phyloP scores from a whole-genome alignment of 148 eudicot genomes.

The Camellia japonica region DNA sequence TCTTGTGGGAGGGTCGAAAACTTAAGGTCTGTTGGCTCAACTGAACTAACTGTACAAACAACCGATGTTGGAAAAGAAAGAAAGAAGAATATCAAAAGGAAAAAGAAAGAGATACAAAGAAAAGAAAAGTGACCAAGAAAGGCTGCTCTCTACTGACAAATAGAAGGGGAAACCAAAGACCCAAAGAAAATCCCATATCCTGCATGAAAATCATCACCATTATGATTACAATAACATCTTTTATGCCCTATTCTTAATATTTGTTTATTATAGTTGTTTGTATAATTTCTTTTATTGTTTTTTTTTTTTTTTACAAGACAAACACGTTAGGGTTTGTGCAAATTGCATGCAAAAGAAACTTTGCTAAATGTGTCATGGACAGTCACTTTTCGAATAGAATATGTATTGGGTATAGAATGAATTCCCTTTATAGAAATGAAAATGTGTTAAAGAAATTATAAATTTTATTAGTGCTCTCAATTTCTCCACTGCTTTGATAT shows the following conservation, averaged over 20 bases:
- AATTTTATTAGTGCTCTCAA: slow-evolving; percentile 9
- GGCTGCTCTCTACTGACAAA: slow-evolving; percentile 44
- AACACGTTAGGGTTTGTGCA: slow-evolving; percentile 26
- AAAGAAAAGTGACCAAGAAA: slow-evolving; percentile 28
- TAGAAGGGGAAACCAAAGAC: slow-evolving; percentile 23
- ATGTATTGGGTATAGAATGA: slow-evolving; percentile 20
- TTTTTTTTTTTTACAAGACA: slow-evolving; percentile 15
- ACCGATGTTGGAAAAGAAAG: slow-evolving; percentile 14
- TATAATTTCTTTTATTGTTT: slow-evolving; percentile 11
- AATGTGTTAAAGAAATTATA: slow-evolving; percentile 9
- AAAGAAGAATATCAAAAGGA: slow-evolving; percentile 4
- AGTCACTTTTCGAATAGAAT: slow-evolving; percentile 15
- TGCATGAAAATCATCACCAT: slow-evolving; percentile 52
- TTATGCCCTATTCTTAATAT: slow-evolving; percentile 25
- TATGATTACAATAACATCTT: slow-evolving; percentile 49
- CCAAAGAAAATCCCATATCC: slow-evolving; percentile 22
- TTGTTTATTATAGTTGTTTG: slow-evolving; percentile 21
- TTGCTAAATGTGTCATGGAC: slow-evolving; percentile 23
- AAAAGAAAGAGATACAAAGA: slow-evolving; percentile 2
- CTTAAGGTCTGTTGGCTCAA: slow-evolving; percentile 3
- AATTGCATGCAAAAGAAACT: slow-evolving; percentile 22
- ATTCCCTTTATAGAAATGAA: slow-evolving; percentile 22
- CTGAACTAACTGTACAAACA: slow-evolving; percentile 14
- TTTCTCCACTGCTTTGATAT: slow-evolving; percentile 14
- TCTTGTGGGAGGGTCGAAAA: not conserved